Evolutionary conservation across 768 basidiomycete species (phyloP), one percentile per base, ranked within the genome.

Genomic region (Chiua virens): DNA sequence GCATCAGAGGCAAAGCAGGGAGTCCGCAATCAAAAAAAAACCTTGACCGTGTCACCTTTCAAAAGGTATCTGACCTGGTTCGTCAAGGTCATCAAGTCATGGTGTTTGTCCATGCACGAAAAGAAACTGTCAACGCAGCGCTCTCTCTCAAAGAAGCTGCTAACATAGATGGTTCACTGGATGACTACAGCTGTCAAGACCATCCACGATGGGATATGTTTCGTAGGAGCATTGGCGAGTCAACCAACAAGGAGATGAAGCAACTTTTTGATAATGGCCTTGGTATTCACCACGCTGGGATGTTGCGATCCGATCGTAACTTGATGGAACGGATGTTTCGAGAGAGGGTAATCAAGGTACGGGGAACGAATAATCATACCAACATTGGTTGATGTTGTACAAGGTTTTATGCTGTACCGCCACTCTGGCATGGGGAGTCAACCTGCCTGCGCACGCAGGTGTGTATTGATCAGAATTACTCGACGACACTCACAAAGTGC

Each of bases 391-490:
- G 20, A 62, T 45, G 9, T 11, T 14, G 3, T 42, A 8, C 21
- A 60, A 97, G 95, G 95, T 99, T 45, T 75, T 99, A 17, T 97
- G 92, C 69, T 99, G 97, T 74, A 99, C 97, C 3, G 92, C 97
- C 6, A 99, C 97, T 3, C 78, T 99, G 38, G 97, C 97, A 5
- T 99, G 97, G 97, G 97, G 97, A 71, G 97, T 99, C 59, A 99
- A 99, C 69, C 74, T 99, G 55, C 97, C 97, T 30, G 97, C 97
- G 17, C 96, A 98, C 71, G 97, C 97, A 50, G 92, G 90, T 90
- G 55, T 55, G 73, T 61, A 45, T 48, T 49, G 39, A 50, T 40
- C 36, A 47, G 35, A 37, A n/a, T 32, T 47, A n/a, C 38, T 44
- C 18, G 11, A 45, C 47, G 44, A 50, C 21, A 44, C 41, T 52